phyloP scores from a whole-genome alignment of 208 protist species.

The Leishmania arabica region DNA sequence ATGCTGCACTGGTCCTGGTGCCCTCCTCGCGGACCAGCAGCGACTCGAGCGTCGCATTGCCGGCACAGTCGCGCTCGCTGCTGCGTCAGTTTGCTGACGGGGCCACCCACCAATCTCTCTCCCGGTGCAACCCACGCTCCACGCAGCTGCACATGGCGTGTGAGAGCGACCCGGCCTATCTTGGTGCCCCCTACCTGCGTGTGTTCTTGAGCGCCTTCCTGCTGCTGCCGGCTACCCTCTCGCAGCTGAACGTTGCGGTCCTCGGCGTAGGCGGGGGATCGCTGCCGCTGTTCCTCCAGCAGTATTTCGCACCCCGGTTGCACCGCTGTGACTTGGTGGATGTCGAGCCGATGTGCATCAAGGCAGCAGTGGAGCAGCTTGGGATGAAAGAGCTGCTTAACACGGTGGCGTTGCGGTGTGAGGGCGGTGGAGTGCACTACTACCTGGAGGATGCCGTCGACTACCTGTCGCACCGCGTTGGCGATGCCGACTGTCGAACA shows the following conservation, averaged over 20 bases:
- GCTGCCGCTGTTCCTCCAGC: slow-evolving; percentile 75
- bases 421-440: slow-evolving; percentile 41
- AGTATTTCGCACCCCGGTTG: slow-evolving; percentile 59
- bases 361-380: slow-evolving; percentile 72
- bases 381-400: slow-evolving; percentile 61
- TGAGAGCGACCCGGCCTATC: slow-evolving; percentile 56
- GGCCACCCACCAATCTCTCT: slow-evolving; percentile 81
- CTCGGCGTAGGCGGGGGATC: slow-evolving; percentile 84
- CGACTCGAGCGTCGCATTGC: not conserved
- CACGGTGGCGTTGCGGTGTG: slow-evolving; percentile 15
- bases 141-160: slow-evolving; percentile 54
- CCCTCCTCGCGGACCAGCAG: slow-evolving; percentile 20
- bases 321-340: slow-evolving; percentile 77
- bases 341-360: slow-evolving; percentile 73
- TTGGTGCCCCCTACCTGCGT: slow-evolving; percentile 82
- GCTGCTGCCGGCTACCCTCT: slow-evolving; percentile 49
- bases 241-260: slow-evolving; percentile 63
- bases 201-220: slow-evolving; percentile 74
- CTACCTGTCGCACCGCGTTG: slow-evolving; percentile 34
- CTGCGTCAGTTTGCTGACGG: slow-evolving; percentile 56
- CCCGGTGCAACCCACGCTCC: slow-evolving; percentile 69
- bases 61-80: slow-evolving; percentile 16
- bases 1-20: slow-evolving; percentile 69
- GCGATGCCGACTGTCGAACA: slow-evolving; percentile 1
- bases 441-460: slow-evolving; percentile 44